A percentile compares a stretch with the other conserved stretches of the same genome.
These are phyloP conservation scores for Colletotrichum graminicola DNA, from an alignment of 2,329 filamentous ascomycete species.

Conservation along the genomic window DNA sequence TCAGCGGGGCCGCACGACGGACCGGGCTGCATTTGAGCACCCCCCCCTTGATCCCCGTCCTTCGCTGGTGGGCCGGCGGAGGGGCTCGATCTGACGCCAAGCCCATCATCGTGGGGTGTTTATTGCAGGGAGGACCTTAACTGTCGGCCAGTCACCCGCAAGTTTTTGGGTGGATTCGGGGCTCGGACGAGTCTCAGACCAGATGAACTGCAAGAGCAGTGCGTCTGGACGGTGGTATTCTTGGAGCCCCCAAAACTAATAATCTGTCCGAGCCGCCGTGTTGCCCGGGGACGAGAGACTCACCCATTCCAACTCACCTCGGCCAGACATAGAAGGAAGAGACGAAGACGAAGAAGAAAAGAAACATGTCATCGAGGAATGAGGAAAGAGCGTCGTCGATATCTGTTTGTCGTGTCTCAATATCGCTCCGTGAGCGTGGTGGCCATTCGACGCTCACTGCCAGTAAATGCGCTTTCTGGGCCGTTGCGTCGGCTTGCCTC, in stretches of 20 bases:
- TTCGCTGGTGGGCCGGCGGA: background rate
- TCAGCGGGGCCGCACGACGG: constrained; percentile 18
- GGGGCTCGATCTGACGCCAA: constrained; percentile 11
- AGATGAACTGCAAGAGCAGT: constrained; percentile 26
- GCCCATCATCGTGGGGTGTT: constrained; percentile 29
- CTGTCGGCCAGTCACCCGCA: constrained; percentile 1
- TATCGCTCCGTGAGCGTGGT: no score
- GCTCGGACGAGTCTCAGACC: constrained; percentile 39
- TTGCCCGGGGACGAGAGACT: background rate
- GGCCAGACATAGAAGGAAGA: background rate
- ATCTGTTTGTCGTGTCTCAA: background rate
- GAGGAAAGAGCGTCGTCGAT: background rate
- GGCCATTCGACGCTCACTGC: background rate
- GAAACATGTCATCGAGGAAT: background rate
- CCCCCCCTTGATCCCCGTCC: background rate
- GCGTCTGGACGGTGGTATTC: constrained; percentile 7
- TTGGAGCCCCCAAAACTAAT: background rate
- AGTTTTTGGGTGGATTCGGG: background rate
- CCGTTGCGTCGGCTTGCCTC: background rate
- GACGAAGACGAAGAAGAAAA: background rate
- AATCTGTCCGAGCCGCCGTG: background rate
- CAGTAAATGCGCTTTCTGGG: background rate
- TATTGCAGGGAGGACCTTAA: constrained; percentile 21
- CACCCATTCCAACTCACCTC: background rate
- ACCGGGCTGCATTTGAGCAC: background rate